Percentiles rank a stretch among this genome's conserved stretches.
phyloP scores from a whole-genome alignment of 352 stramenopile genomes.

The Thalassiosira exigua region DNA sequence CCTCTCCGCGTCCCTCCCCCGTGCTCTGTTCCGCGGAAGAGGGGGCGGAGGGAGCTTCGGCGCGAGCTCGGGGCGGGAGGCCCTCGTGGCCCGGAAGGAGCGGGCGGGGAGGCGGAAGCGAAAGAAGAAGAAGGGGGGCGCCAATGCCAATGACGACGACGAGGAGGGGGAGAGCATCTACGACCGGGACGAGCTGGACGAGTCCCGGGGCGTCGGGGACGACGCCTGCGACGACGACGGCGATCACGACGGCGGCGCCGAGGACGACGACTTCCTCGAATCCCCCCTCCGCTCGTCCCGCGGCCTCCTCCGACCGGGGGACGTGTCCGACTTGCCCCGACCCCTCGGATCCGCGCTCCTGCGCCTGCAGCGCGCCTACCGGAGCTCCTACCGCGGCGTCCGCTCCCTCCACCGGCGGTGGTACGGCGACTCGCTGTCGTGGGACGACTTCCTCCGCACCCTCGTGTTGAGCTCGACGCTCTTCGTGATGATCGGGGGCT shows the following conservation, averaged over 20 bases:
- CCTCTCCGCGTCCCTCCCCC: not conserved
- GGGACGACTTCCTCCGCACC: constrained; percentile 81
- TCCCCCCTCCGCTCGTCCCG: constrained; percentile 19
- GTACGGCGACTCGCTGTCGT: constrained; percentile 79
- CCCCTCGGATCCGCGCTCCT: constrained; percentile 22
- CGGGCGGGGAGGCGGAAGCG: constrained; percentile 29
- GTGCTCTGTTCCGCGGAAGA: not conserved
- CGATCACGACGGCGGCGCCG: constrained; percentile 33
- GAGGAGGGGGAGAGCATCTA: constrained; percentile 44
- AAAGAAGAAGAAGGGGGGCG: constrained; percentile 15
- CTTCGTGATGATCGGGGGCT: constrained; percentile 90
- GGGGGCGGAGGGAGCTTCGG: too few species aligned
- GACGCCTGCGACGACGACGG: constrained; percentile 19
- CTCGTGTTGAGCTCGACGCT: constrained; percentile 85
- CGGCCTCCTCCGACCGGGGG: constrained; percentile 23
- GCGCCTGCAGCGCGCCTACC: constrained; percentile 32
- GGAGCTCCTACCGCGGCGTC: constrained; percentile 5
- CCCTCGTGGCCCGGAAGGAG: constrained; percentile 13
- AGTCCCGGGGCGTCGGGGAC: constrained; percentile 19
- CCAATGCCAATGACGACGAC: constrained; percentile 7
- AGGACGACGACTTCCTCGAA: constrained; percentile 45
- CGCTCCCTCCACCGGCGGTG: constrained; percentile 63
- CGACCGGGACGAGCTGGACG: constrained; percentile 45
- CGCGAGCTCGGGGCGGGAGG: too few species aligned
- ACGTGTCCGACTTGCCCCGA: constrained; percentile 48